A percentile compares a stretch with the other conserved stretches of the same genome.
phyloP scores from a whole-genome alignment of 352 stramenopile genomes.

The Globisporangium canariense region DNA sequence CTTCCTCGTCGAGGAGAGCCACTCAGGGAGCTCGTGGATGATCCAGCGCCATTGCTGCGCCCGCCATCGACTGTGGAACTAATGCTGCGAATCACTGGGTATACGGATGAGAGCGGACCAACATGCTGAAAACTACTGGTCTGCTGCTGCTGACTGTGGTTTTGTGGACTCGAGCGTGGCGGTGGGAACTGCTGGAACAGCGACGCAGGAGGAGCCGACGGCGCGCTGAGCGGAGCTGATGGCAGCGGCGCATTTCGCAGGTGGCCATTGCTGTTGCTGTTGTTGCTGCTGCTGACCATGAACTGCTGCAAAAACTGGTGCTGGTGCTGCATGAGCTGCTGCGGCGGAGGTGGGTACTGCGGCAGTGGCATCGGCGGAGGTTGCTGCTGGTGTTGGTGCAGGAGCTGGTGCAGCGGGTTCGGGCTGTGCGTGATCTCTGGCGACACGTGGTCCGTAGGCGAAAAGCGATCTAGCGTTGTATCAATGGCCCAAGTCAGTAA shows the following conservation, averaged over 20 bases:
- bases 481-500: not conserved
- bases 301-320: constrained; percentile 57
- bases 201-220: constrained; percentile 20
- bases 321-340: constrained; percentile 41
- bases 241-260: constrained; percentile 28
- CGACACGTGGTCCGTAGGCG: constrained; percentile 48
- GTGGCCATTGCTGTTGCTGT: constrained; percentile 25
- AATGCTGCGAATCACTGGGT: constrained; percentile 32
- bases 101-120: constrained; percentile 5
- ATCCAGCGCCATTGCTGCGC: constrained; percentile 36
- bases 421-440: constrained; percentile 66
- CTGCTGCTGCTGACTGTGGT: constrained; percentile 11
- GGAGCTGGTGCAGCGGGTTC: constrained; percentile 61
- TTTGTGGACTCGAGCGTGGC: constrained; percentile 7
- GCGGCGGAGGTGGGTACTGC: constrained; percentile 26
- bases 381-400: constrained; percentile 49
- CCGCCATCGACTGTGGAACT: constrained; percentile 34
- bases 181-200: constrained; percentile 38
- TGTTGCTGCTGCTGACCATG: constrained; percentile 32
- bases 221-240: constrained; percentile 31
- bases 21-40: constrained; percentile 36
- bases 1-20: constrained; percentile 35
- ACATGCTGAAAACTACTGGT: constrained; percentile 7
- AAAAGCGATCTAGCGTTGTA: constrained; percentile 35
- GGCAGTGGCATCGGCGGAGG: constrained; percentile 14